Evolutionary conservation across 306 rosid species (phyloP), one percentile per base, ranked within the genome.

Genomic region (Quercus berberidifolia): DNA sequence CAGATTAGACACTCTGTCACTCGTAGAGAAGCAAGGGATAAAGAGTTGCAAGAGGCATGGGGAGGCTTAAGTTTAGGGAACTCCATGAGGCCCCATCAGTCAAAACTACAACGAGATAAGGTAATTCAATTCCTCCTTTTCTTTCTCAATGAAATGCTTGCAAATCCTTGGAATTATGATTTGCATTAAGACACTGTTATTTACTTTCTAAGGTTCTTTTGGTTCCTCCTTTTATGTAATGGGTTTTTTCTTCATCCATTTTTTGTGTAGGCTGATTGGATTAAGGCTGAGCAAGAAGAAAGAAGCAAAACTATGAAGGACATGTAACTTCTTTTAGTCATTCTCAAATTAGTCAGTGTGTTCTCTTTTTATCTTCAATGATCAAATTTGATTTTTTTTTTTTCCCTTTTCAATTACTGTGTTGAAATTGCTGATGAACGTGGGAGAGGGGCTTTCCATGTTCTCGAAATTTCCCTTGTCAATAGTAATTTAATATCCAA

Each of bases 61-160:
- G 96, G 93, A 76, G 98, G 98, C 65, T 49, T 89, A 78, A 81
- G 96, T 83, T 82, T 95, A 81, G 98, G 98, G 58, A 91, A 90
- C 85, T 86, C 98, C 78, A 85, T 93, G 79, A 93, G 74, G 87
- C 96, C 96, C 72, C 83, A 80, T 81, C 78, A 88, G 73, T 93
- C 99, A 9, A 91, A 83, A 87, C 93, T 93, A 76, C 90, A 95
- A 84, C 80, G 83, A 19, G 99, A 95, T 57, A 95, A 93, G 99
- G 99, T 95, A 80, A 81, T 82, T n/a, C 20, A 80, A 81, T 82
- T n/a, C 17, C 51, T 75, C 49, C 10, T 76, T 3, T 23, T 56
- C 55, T 68, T 79, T 19, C 33, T 73, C 23, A 60, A 15, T 7
- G 46, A 38, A 17, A 63, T 81, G 21, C 71, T 77, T 55, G 43